Evolutionary conservation across 805 yeast species (phyloP), one percentile per base, ranked within the genome.

Genomic region (Cyberlindnera petersonii): DNA sequence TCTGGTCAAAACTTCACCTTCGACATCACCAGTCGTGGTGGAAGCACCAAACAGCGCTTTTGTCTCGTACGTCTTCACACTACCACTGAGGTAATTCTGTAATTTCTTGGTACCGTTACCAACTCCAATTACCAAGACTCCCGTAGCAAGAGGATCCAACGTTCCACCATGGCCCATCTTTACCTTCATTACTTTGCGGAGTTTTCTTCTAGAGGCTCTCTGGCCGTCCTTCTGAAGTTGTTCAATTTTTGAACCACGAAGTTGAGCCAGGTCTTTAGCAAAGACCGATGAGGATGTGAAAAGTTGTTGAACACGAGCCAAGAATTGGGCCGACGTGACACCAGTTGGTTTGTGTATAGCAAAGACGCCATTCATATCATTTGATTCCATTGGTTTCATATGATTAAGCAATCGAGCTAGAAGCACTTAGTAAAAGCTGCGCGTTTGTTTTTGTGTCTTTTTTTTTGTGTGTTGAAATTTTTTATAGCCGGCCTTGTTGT

Each of bases 151-250:
- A 0, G 98, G 97, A 55, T 93, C 99, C 26, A 93, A 67, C 0
- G 99, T 93, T 9, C 99, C 99, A 15, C 98, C 99, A 60, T 93
- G 99, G 1, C 99, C 99, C 69, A 91, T 82, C 55, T 93, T 93
- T 24, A 89, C 79, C 51, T 79, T 80, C 6, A 64, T 50, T 4
- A 74, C 65, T 23, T 69, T 68, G 18, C 71, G 64, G 21, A 74
- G 66, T 42, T 75, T 74, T 38, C 75, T 71, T 43, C 73, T 70
- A 31, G 76, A 71, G 26, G 77, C 69, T 39, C 65, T 68, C 37
- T 74, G 67, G 56, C 67, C 61, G 30, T 59, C 48, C 35, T 55
- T 46, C 40, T 64, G 62, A 20, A 60, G 53, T 37, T 64, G 61
- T 51, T 61, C 69, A 23, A 68, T 63, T 44, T 75, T 69, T 18